phyloP scores from a whole-genome alignment of 805 yeast species.

The Sugiyamaella qingdaonensis region DNA sequence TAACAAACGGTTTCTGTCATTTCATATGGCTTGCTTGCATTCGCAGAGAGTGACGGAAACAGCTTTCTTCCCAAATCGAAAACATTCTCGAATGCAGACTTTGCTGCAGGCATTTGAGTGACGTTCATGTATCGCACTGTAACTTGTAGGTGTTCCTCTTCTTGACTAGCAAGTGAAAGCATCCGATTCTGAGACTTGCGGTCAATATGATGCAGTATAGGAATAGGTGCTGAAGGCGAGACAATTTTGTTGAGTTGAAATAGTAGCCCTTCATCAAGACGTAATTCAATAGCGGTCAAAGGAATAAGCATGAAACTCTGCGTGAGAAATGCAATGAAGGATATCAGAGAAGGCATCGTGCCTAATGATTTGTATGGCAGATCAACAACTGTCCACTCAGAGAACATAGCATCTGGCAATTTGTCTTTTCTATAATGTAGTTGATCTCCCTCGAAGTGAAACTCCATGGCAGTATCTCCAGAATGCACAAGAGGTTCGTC shows the following conservation, averaged over 20 bases:
- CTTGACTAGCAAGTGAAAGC: conserved; percentile 24
- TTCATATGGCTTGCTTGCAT: conserved; percentile 31
- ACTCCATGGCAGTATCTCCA: conserved; percentile 35
- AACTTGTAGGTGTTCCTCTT: conserved; percentile 28
- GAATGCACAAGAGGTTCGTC: conserved; percentile 69
- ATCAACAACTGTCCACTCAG: conserved; percentile 36
- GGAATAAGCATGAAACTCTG: conserved; percentile 37
- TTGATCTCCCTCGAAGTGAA: conserved; percentile 37
- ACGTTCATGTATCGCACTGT: conserved; percentile 33
- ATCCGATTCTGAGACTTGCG: conserved; percentile 26
- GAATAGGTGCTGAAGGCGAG: conserved; percentile 21
- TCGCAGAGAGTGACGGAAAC: conserved; percentile 26
- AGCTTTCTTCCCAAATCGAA: conserved; percentile 31
- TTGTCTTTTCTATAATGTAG: conserved; percentile 30
- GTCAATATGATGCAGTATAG: conserved; percentile 25
- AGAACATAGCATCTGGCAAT: conserved; percentile 15
- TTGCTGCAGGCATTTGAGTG: conserved; percentile 31
- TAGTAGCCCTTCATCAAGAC: conserved; percentile 27
- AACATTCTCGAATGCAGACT: conserved; percentile 20
- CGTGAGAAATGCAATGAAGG: conserved; percentile 36
- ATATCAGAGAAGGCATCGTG: conserved; percentile 31
- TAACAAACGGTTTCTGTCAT: conserved; percentile 28
- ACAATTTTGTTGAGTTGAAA: conserved; percentile 27
- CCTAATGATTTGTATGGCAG: conserved; percentile 32
- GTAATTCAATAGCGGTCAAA: conserved; percentile 27